Evolutionary conservation across 208 protist genomes (phyloP), one percentile per base, ranked within the genome.

Genomic region (Naegleria fowleri): DNA sequence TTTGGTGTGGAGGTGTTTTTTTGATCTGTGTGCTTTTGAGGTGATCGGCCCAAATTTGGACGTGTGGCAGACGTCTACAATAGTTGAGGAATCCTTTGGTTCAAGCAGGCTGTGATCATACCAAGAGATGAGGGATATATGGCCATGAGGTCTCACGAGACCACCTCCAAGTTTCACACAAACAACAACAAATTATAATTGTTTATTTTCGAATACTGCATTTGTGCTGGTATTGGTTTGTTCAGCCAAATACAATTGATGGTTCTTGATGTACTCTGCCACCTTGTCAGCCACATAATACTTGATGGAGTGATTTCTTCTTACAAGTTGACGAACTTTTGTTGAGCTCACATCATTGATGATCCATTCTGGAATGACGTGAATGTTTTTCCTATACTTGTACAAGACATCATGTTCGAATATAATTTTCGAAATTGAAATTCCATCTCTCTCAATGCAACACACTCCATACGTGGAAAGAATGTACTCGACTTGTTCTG

Each of bases 301-400:
- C 33, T 90, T 90, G 6, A 90, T 33, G 16, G 87, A 90, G 38
- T 79, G 48, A 25, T 36, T 36, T 79, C 87, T 67, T n/a, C 39
- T 33, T 1, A 83, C 59, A 4, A 90, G 48, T 51, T 36, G 33
- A 41, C 87, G 16, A 33, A 90, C 55, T 90, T 41, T 90, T 4
- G 87, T 79, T 36, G 55, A 83, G 43, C 87, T 90, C 0, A 79
- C 55, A 90, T 90, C 55, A 79, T 90, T 90, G 15, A 51, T 51
- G 13, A 90, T 48, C 11, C 19, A 79, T 19, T 75, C 36, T 9
- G 52, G 48, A 4, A 90, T 36, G n/a, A 16, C 9, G 36, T 83
- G 15, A 36, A 90, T 90, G 33, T 90, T 67, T 51, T 79, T 90
- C 5, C 38, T 41, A 51, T 79, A 19, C 6, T n/a, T 41, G 33